A percentile compares a stretch with the other conserved stretches of the same genome.
Conservation (phyloP, 2,329 filamentous ascomycete genomes). For the Magnaporthiopsis incrustans region DNA sequence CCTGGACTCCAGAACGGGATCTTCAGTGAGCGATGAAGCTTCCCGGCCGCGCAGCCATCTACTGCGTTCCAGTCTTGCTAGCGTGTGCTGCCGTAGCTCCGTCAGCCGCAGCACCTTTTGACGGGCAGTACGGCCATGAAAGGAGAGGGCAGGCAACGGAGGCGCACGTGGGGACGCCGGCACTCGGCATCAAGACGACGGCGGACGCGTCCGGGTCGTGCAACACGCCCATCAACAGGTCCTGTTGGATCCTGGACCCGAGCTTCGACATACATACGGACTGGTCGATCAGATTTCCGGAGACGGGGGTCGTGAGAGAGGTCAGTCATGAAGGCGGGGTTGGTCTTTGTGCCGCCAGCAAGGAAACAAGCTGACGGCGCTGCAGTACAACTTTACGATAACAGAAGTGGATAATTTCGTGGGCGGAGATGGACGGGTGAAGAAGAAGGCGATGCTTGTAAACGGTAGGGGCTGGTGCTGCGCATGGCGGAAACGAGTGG, state of each 20-base stretch:
- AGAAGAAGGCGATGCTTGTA: not conserved
- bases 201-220: not conserved
- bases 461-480: not conserved
- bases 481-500: fast-evolving
- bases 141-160: not conserved
- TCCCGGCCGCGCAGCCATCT: not conserved
- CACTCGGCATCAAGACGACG: not conserved
- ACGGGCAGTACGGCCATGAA: not conserved
- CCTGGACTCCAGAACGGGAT: not conserved
- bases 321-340: conserved; percentile 13
- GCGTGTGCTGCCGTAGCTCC: not conserved
- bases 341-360: not conserved
- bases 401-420: conserved; percentile 33
- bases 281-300: conserved; percentile 29
- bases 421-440: not conserved
- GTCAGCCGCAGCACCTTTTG: not conserved
- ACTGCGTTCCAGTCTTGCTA: not conserved
- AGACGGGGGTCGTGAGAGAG: conserved; percentile 43
- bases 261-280: conserved; percentile 40
- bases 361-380: conserved; percentile 23
- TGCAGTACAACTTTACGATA: not conserved
- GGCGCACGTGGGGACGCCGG: no score
- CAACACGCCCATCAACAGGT: not conserved
- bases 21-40: not conserved
- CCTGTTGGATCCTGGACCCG: conserved; percentile 27